A percentile compares a stretch with the other conserved stretches of the same genome.
Conservation (phyloP, 2,329 filamentous ascomycete species). For the Fusarium siculi region DNA sequence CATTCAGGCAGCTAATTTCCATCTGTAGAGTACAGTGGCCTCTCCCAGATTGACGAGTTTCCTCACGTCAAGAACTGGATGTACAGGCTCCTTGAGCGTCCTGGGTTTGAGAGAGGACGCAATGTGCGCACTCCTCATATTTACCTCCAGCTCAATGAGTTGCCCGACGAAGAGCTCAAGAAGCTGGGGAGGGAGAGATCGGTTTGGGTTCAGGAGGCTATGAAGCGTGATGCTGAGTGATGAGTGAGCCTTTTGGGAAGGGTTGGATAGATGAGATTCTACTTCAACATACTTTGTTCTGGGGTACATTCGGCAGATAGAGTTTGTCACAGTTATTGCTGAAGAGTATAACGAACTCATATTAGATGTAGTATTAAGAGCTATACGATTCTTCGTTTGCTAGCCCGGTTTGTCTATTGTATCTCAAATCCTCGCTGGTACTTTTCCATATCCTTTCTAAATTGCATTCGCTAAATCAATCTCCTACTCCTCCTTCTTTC, state of each 20-base stretch:
- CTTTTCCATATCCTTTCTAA: not conserved
- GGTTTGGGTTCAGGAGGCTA: slow-evolving; percentile 74
- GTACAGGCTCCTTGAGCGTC: slow-evolving; percentile 72
- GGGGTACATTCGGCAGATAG: not conserved
- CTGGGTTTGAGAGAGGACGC: slow-evolving; percentile 78
- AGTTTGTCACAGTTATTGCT: not conserved
- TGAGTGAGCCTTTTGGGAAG: not conserved
- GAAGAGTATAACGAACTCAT: not conserved
- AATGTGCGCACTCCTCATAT: slow-evolving; percentile 75
- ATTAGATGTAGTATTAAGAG: not conserved
- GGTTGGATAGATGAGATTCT: not conserved
- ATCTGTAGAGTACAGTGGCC: slow-evolving; percentile 46
- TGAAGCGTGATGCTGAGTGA: slow-evolving; percentile 68
- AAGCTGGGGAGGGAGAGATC: slow-evolving; percentile 61
- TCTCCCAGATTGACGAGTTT: slow-evolving; percentile 73
- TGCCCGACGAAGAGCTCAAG: slow-evolving; percentile 65
- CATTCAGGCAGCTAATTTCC: not conserved
- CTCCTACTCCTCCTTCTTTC: slow-evolving; percentile 19
- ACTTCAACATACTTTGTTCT: not conserved
- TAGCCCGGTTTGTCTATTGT: not conserved
- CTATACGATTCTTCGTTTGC: not conserved
- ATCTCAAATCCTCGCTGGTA: not conserved
- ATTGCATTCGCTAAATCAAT: not conserved
- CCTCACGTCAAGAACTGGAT: slow-evolving; percentile 81
- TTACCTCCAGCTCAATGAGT: slow-evolving; percentile 60